Evolutionary conservation across 139 green algal species (phyloP).

Genomic region (Nannochloris sp.): DNA sequence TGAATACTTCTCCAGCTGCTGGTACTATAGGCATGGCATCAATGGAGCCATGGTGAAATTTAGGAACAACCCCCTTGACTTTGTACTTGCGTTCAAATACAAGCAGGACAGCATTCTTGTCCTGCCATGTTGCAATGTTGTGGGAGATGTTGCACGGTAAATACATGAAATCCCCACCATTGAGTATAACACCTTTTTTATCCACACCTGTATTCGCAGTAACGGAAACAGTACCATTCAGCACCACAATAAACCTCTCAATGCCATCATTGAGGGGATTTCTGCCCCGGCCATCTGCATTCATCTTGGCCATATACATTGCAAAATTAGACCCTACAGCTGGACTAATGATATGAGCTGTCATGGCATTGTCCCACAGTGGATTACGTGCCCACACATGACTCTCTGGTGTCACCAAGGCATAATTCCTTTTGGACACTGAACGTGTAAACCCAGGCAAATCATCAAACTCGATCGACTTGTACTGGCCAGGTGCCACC

Average conservation of each 20-base stretch:
- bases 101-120: constrained; percentile 41
- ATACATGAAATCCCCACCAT: constrained; percentile 62
- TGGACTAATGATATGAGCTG: constrained; percentile 70
- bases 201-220: neutral
- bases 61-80: constrained; percentile 19
- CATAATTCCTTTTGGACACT: constrained; percentile 67
- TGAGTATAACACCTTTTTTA: constrained; percentile 23
- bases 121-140: constrained; percentile 10
- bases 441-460: constrained; percentile 85
- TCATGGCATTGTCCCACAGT: constrained; percentile 28
- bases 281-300: constrained; percentile 13
- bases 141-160: constrained; percentile 43
- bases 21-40: constrained; percentile 53
- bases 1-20: constrained; percentile 72
- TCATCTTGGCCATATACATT: constrained; percentile 75
- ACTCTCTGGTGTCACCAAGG: constrained; percentile 79
- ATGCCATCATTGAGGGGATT: constrained; percentile 22
- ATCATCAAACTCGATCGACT: constrained; percentile 36
- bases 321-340: constrained; percentile 72
- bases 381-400: constrained; percentile 54
- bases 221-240: constrained; percentile 48
- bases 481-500: constrained; percentile 13
- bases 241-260: constrained; percentile 72
- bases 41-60: constrained; percentile 43
- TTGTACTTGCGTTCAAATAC: constrained; percentile 62